These are phyloP conservation scores for Diutina scorzettiae DNA, from an alignment of 1,139 yeast species.

Conservation along the genomic window DNA sequence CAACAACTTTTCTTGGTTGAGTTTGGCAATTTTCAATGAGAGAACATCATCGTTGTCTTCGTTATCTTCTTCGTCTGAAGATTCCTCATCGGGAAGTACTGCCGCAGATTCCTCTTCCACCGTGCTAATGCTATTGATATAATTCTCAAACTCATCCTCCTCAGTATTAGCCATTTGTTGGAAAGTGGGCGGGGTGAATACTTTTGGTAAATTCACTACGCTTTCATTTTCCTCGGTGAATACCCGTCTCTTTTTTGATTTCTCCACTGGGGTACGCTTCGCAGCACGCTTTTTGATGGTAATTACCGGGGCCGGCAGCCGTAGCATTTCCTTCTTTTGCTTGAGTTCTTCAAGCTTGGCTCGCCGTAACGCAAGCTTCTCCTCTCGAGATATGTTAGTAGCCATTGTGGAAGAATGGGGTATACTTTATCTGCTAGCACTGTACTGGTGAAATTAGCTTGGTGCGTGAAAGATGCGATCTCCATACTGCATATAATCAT, in stretches of 20 bases:
- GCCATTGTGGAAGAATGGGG: neutral
- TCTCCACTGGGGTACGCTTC: neutral
- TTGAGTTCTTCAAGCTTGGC: slow-evolving; percentile 9
- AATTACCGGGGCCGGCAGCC: neutral
- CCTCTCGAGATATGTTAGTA: slow-evolving; percentile 5
- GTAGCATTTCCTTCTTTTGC: neutral
- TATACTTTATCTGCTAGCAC: neutral
- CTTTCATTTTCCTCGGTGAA: neutral
- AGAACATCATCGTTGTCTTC: neutral
- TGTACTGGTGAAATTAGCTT: no score
- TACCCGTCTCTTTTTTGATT: neutral
- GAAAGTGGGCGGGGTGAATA: neutral
- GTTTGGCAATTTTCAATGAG: neutral
- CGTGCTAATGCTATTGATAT: neutral
- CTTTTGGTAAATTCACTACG: neutral
- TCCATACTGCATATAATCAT: no score
- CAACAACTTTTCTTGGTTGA: neutral
- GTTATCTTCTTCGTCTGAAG: neutral
- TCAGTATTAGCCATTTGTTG: neutral
- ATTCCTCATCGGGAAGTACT: neutral
- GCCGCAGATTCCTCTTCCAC: neutral
- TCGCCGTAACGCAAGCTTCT: slow-evolving; percentile 2
- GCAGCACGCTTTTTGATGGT: no score
- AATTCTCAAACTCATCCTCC: neutral
- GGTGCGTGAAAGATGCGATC: no score